phyloP scores from a whole-genome alignment of 768 basidiomycete genomes.

The Phylloporus scabripes region DNA sequence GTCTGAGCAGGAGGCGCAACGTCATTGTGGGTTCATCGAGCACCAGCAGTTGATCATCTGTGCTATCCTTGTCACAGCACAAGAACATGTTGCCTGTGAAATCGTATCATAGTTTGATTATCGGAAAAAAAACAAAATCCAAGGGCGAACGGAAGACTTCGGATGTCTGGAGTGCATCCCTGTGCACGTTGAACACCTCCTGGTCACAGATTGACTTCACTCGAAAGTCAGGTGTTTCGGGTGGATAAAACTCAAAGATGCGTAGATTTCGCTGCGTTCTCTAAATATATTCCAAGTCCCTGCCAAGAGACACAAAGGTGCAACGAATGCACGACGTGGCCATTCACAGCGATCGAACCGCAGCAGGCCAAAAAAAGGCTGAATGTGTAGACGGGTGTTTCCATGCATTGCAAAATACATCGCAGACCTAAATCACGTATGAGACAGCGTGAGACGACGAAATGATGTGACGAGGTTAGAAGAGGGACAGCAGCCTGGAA shows the following conservation, averaged over 20 bases:
- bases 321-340: slow-evolving; percentile 20
- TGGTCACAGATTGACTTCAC: slow-evolving; percentile 52
- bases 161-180: slow-evolving; percentile 46
- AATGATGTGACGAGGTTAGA: slow-evolving; percentile 31
- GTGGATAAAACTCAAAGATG: slow-evolving; percentile 34
- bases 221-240: slow-evolving; percentile 48
- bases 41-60: slow-evolving; percentile 38
- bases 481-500: slow-evolving; percentile 29
- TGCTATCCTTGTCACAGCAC: slow-evolving; percentile 40
- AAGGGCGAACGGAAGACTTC: slow-evolving; percentile 55
- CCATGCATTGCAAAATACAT: slow-evolving; percentile 37
- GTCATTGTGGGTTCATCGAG: slow-evolving; percentile 48
- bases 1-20: slow-evolving; percentile 46
- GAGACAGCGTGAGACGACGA: slow-evolving; percentile 35
- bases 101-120: slow-evolving; percentile 1
- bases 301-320: background rate
- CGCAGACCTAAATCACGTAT: slow-evolving; percentile 37
- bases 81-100: slow-evolving; percentile 62
- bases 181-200: slow-evolving; percentile 45
- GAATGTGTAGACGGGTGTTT: slow-evolving; percentile 23
- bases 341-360: slow-evolving; percentile 3
- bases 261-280: background rate
- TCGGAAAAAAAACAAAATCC: slow-evolving; percentile 1
- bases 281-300: background rate
- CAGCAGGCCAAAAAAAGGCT: background rate